Conservation (phyloP, 495 filamentous ascomycete species). For the Talaromyces thailandensis region DNA sequence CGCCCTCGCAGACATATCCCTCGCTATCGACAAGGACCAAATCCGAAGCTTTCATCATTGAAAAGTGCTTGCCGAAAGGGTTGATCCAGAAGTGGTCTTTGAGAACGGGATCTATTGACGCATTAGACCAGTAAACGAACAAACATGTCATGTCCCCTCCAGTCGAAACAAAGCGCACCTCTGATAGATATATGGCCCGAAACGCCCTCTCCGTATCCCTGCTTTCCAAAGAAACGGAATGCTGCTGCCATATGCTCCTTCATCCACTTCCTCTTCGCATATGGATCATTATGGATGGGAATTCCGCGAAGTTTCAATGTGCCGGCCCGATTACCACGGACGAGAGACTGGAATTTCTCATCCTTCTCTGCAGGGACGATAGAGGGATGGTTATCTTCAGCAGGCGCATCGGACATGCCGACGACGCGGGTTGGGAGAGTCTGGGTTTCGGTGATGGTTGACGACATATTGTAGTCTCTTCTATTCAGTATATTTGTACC, state of each 20-base stretch:
- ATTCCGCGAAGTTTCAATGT: constrained; percentile 42
- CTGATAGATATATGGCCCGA: constrained; percentile 54
- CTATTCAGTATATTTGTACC: not conserved
- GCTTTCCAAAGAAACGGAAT: constrained; percentile 62
- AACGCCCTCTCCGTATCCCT: constrained; percentile 63
- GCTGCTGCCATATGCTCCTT: constrained; percentile 65
- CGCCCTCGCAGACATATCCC: constrained; percentile 42
- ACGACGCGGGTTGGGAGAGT: not conserved
- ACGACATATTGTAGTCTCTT: not conserved
- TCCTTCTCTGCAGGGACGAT: constrained; percentile 12
- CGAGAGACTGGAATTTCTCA: constrained; percentile 28
- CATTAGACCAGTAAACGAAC: constrained; percentile 4
- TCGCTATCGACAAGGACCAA: constrained; percentile 42
- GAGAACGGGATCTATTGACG: constrained; percentile 46
- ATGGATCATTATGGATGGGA: constrained; percentile 48
- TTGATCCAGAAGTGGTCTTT: constrained; percentile 60
- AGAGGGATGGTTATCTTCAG: not conserved
- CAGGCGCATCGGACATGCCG: not conserved
- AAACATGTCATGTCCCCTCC: not conserved
- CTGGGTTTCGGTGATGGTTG: not conserved
- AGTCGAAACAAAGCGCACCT: constrained; percentile 13
- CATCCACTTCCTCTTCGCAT: constrained; percentile 56
- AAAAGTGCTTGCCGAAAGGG: constrained; percentile 52
- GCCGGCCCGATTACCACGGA: constrained; percentile 29
- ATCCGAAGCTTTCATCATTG: constrained; percentile 38